These are phyloP conservation scores for Sistotremastrum suecicum DNA, from an alignment of 768 basidiomycete species.

Conservation along the genomic window DNA sequence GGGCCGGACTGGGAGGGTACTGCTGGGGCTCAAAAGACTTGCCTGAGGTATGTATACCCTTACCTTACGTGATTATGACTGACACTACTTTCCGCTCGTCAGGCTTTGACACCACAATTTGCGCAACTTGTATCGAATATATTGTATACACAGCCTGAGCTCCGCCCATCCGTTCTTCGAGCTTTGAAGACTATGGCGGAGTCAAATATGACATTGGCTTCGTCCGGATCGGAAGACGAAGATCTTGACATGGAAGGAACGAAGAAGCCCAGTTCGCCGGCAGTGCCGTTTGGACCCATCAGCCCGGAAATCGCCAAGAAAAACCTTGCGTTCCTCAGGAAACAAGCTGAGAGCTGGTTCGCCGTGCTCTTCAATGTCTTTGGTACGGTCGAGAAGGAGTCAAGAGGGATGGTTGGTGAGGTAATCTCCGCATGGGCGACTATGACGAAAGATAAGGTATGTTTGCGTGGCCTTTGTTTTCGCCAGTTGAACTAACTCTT, in stretches of 20 bases:
- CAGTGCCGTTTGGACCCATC: constrained; percentile 18
- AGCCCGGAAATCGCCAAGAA: constrained; percentile 43
- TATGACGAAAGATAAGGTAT: constrained; percentile 60
- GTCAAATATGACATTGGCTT: constrained; percentile 48
- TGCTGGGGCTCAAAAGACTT: constrained; percentile 73
- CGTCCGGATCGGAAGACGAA: constrained; percentile 19
- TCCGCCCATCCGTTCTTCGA: constrained; percentile 70
- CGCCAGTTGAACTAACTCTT: background rate
- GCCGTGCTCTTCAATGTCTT: constrained; percentile 97
- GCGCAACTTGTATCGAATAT: constrained; percentile 86
- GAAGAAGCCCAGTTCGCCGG: constrained; percentile 17
- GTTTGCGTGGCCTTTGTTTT: constrained; percentile 6
- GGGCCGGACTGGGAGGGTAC: constrained; percentile 86
- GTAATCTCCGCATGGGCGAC: constrained; percentile 79
- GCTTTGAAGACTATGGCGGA: constrained; percentile 74
- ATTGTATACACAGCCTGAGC: constrained; percentile 77
- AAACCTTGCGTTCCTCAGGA: constrained; percentile 59
- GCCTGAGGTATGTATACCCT: constrained; percentile 33
- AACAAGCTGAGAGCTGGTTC: constrained; percentile 84
- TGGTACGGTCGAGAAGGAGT: constrained; percentile 64
- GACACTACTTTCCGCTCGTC: constrained; percentile 1
- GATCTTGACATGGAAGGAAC: background rate
- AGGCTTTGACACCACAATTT: constrained; percentile 68
- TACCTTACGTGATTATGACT: background rate
- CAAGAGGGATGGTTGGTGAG: constrained; percentile 66